Conservation (phyloP, 176 grass and related monocot genomes). For the Ensete glaucum region DNA sequence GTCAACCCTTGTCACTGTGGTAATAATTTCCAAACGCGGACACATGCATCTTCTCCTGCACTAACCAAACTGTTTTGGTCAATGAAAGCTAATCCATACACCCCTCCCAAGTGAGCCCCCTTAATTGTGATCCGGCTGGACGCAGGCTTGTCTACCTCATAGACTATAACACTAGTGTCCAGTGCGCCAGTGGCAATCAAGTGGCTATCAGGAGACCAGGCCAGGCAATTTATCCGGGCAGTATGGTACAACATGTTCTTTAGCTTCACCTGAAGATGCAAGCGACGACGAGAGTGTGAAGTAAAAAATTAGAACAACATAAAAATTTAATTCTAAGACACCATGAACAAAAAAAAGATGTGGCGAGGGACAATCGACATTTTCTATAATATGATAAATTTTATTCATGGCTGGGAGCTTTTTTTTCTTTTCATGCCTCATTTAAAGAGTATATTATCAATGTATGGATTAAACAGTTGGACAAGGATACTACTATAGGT, state of each 20-base stretch:
- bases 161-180: constrained; percentile 79
- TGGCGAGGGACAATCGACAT: no score
- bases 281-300: no score
- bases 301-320: no score
- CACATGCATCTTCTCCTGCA: constrained; percentile 73
- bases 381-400: no score
- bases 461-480: no score
- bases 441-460: no score
- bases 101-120: constrained; percentile 91
- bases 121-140: constrained; percentile 69
- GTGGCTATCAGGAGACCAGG: constrained; percentile 83
- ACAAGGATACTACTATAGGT: no score
- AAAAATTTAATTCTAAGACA: no score
- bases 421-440: no score
- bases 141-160: constrained; percentile 72
- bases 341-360: no score
- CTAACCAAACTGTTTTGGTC: constrained; percentile 56
- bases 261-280: constrained; percentile 52
- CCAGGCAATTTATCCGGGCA: constrained; percentile 71
- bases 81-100: constrained; percentile 65
- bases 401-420: no score
- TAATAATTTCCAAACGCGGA: constrained; percentile 78
- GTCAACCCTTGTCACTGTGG: constrained; percentile 28
- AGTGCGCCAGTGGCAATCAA: constrained; percentile 82
- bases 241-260: constrained; percentile 99